Conservation (phyloP, 2,329 filamentous ascomycete species). For the Dendrostoma leiphaemia region DNA sequence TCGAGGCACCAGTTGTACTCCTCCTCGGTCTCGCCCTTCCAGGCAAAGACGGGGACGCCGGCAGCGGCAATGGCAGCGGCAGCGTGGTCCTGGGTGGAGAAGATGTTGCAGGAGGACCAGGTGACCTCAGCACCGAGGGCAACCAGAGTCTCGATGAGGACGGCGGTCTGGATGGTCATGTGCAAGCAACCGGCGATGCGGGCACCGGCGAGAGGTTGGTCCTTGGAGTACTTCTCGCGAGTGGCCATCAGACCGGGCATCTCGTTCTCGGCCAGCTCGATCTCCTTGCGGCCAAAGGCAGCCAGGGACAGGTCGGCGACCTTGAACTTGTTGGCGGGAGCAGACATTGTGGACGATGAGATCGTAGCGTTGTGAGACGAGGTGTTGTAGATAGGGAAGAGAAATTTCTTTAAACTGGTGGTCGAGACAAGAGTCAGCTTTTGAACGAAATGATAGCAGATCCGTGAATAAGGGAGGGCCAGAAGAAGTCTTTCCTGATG, state of each 20-base stretch:
- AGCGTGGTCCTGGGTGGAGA: slow-evolving; percentile 98
- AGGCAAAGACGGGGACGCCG: slow-evolving; percentile 81
- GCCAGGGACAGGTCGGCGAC: slow-evolving; percentile 97
- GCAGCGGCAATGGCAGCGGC: slow-evolving; percentile 93
- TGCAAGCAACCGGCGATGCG: slow-evolving; percentile 97
- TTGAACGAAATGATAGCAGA: no score
- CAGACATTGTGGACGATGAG: slow-evolving; percentile 52
- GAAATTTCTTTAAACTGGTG: slow-evolving; percentile 16
- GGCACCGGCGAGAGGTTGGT: slow-evolving; percentile 92
- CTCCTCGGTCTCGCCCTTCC: slow-evolving; percentile 94
- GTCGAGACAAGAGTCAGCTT: neutral
- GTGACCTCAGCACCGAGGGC: slow-evolving; percentile 96
- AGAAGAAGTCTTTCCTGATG: no score
- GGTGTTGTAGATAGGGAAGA: slow-evolving; percentile 11
- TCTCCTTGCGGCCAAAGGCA: slow-evolving; percentile 98
- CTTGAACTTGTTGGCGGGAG: slow-evolving; percentile 93
- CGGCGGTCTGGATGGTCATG: slow-evolving; percentile 99
- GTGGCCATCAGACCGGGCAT: slow-evolving; percentile 99
- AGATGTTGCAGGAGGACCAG: slow-evolving; percentile 99
- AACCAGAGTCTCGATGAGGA: slow-evolving; percentile 96
- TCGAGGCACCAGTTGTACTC: slow-evolving; percentile 99
- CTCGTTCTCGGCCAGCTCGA: slow-evolving; percentile 93
- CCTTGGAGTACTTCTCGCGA: slow-evolving; percentile 82
- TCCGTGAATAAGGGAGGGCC: no score
- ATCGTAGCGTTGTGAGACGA: slow-evolving; percentile 11